Conservation (phyloP, 805 yeast genomes). For the Zygosaccharomyces pseudorouxii region DNA sequence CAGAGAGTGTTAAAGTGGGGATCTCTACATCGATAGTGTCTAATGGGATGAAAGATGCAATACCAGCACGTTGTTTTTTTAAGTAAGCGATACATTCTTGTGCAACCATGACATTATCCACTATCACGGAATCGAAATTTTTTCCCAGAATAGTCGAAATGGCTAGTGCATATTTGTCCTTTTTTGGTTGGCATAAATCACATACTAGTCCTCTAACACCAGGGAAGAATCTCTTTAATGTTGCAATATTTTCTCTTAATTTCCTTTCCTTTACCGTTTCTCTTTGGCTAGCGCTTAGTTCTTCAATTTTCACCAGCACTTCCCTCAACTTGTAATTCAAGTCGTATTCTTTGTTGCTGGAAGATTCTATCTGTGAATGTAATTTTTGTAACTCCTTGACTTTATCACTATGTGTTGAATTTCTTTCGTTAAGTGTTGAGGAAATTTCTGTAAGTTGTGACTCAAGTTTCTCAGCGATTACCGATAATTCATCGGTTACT, state of each 20-base stretch:
- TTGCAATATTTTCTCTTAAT: slow-evolving; percentile 66
- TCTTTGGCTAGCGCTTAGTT: slow-evolving; percentile 67
- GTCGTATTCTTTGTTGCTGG: slow-evolving; percentile 48
- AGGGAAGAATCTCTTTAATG: slow-evolving; percentile 69
- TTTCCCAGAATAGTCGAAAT: slow-evolving; percentile 74
- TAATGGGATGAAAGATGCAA: slow-evolving; percentile 82
- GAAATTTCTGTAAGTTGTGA: slow-evolving; percentile 32
- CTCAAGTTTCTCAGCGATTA: slow-evolving; percentile 34
- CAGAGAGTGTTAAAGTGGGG: slow-evolving; percentile 39
- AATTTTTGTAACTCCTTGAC: slow-evolving; percentile 36
- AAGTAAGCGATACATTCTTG: slow-evolving; percentile 71
- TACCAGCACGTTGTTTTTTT: slow-evolving; percentile 81
- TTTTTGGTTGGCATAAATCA: slow-evolving; percentile 75
- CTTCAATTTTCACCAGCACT: slow-evolving; percentile 58
- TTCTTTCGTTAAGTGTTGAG: slow-evolving; percentile 38
- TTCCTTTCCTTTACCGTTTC: slow-evolving; percentile 68
- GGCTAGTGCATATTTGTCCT: slow-evolving; percentile 67
- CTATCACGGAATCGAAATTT: slow-evolving; percentile 77
- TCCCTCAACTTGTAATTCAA: slow-evolving; percentile 61
- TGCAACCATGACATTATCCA: slow-evolving; percentile 65
- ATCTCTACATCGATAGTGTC: slow-evolving; percentile 68
- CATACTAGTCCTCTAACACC: slow-evolving; percentile 79
- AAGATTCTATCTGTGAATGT: slow-evolving; percentile 39
- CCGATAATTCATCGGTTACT: slow-evolving; percentile 33
- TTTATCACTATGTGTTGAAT: slow-evolving; percentile 23